Base-by-base conservation (phyloP, 768 basidiomycete genomes). In the Suillus ampliporus region DNA sequence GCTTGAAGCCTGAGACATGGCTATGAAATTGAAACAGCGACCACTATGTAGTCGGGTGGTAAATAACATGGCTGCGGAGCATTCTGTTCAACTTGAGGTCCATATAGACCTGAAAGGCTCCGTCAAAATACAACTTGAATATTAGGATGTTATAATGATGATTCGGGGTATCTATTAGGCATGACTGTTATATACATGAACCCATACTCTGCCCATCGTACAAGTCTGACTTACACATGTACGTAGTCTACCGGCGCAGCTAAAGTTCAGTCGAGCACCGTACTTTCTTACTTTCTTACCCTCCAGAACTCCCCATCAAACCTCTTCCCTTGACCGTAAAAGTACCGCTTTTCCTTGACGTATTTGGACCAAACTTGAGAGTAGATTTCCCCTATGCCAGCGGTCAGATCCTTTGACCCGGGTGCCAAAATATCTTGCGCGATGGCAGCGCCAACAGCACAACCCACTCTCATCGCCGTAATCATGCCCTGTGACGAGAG, bases 401-500 rank as follows among this genome's bases (percentile, higher is more conserved):
- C 17, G 9, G 44, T 34, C 17, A 47, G 17, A 44, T 60, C 58
- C 4, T 35, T 47, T 17, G 26, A 38, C 21, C 52, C 52, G 1
- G 35, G 17, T 4, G 41, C 44, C 4, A 35, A 6, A 23, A 61
- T 35, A 21, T 58, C 23, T 41, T 63, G 46, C 13, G 57, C 62
- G 40, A 63, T 58, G 31, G 40, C 40, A 50, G 51, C 21, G 38
- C 76, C 77, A 11, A 76, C 43, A 28, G 70, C 64, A 40, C 64
- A 64, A 9, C 77, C 77, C 60, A 67, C 63, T 38, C 75, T 68
- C 51, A 79, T 65, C 0, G 76, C 73, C 13, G 77, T 78, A 56
- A 78, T 76, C 65, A 79, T 78, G 19, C 78, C 78, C 60, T 78
- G 78, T 14, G 77, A 78, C 10, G 77, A 79, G 9, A 79, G 72